Evolutionary conservation across 208 protist species (phyloP).

Genomic region (Wallacemonas sp.): DNA sequence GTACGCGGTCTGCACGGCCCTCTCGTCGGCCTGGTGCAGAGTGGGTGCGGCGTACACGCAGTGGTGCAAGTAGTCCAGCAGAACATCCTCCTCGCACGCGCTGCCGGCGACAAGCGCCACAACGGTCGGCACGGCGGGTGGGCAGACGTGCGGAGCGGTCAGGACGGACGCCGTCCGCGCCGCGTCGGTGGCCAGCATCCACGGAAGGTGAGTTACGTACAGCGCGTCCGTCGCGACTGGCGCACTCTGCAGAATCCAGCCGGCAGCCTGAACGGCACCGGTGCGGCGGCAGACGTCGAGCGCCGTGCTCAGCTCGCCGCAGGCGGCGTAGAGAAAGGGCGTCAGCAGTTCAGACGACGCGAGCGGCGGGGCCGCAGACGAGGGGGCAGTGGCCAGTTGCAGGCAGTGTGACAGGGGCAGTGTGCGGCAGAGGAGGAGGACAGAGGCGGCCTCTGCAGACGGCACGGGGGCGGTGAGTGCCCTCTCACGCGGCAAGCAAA

Average conservation of each 20-base stretch:
- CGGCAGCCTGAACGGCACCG: conserved; percentile 29
- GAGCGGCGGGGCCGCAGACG: too few relatives aligned
- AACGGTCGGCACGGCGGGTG: background rate
- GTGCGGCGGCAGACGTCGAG: conserved; percentile 30
- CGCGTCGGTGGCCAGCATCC: conserved; percentile 39
- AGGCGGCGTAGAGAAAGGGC: conserved; percentile 26
- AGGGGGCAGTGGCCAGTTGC: too few relatives aligned
- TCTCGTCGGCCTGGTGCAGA: background rate
- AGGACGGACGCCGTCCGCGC: conserved; percentile 9
- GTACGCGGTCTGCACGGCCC: conserved; percentile 20
- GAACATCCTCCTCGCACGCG: background rate
- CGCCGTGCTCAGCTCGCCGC: conserved; percentile 22
- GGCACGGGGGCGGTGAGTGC: conserved; percentile 15
- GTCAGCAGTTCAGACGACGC: conserved; percentile 7
- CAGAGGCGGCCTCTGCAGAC: conserved; percentile 11
- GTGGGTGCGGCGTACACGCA: conserved; percentile 8
- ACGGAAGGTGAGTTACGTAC: conserved; percentile 40
- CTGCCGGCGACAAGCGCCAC: background rate
- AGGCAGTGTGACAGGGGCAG: conserved; percentile 24
- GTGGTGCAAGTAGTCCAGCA: conserved; percentile 1
- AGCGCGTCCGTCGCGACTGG: conserved; percentile 7
- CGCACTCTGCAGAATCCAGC: conserved; percentile 20
- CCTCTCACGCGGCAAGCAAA: conserved; percentile 15
- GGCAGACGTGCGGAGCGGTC: conserved; percentile 11
- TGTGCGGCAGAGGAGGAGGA: conserved; percentile 15